A percentile compares a stretch with the other conserved stretches of the same genome.
These are phyloP conservation scores for Aspergillus puulaauensis DNA, from an alignment of 2,329 filamentous ascomycete genomes.

Conservation along the genomic window DNA sequence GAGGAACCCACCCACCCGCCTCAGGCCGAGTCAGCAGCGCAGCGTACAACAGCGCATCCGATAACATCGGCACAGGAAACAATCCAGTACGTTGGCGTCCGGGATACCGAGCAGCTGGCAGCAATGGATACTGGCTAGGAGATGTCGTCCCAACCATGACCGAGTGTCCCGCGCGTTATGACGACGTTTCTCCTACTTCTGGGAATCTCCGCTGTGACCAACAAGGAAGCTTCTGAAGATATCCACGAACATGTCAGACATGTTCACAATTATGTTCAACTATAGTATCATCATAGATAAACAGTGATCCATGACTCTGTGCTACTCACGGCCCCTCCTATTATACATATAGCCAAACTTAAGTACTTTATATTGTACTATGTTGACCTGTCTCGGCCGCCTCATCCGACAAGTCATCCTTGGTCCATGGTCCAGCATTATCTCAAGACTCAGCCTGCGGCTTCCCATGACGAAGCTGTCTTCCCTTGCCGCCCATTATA, in stretches of 20 bases:
- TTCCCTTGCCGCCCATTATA: conserved; percentile 18
- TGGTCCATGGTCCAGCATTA: conserved; percentile 21
- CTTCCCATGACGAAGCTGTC: conserved; percentile 25
- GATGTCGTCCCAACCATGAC: neutral
- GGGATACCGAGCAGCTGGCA: neutral
- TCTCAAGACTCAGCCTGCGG: conserved; percentile 21
- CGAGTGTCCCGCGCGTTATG: neutral
- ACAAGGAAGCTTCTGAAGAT: neutral
- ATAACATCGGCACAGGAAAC: neutral
- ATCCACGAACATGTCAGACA: neutral
- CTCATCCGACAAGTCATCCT: conserved; percentile 23
- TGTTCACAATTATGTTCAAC: neutral
- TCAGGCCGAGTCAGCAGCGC: neutral
- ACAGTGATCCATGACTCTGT: neutral
- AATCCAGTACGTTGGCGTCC: neutral
- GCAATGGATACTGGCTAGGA: neutral
- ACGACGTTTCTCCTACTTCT: neutral
- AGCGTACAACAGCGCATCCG: neutral
- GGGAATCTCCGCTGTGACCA: neutral
- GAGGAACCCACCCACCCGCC: neutral
- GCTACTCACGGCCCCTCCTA: neutral
- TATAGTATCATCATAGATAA: neutral
- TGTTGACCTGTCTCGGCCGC: neutral
- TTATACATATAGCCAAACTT: neutral
- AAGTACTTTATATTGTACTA: neutral